Evolutionary conservation across 306 rosid genomes (phyloP).

Genomic region (Fragaria iinumae): DNA sequence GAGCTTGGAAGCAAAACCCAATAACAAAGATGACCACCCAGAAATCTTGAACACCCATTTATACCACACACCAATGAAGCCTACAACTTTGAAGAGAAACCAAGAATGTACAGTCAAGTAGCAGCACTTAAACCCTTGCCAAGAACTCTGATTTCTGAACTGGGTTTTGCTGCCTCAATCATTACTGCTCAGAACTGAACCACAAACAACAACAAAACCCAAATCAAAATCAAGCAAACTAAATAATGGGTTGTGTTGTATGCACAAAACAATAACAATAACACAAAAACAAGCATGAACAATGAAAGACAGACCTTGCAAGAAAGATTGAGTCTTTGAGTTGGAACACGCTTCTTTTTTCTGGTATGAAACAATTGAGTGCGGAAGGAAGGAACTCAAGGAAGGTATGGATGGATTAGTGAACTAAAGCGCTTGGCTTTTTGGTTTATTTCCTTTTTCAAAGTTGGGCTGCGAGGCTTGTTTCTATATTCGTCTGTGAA

Average conservation of each 20-base stretch:
- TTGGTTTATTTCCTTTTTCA: not conserved
- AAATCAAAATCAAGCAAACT: not conserved
- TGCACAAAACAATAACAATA: not conserved
- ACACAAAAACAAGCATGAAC: not conserved
- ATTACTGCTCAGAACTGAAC: slow-evolving; percentile 3
- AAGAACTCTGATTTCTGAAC: slow-evolving; percentile 15
- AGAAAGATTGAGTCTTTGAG: not conserved
- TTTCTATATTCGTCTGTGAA: not conserved
- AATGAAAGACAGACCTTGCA: not conserved
- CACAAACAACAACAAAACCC: not conserved
- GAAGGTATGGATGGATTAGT: not conserved
- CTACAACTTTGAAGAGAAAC: not conserved
- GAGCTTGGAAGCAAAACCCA: slow-evolving; percentile 25
- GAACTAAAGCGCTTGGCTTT: not conserved
- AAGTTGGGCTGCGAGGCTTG: not conserved
- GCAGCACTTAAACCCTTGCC: slow-evolving; percentile 17
- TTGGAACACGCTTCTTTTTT: not conserved
- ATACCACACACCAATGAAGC: not conserved
- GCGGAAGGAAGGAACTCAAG: not conserved
- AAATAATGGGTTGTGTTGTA: slow-evolving; percentile 5
- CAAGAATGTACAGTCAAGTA: slow-evolving; percentile 19
- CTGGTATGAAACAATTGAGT: not conserved
- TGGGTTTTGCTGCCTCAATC: slow-evolving; percentile 2
- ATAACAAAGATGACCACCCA: slow-evolving; percentile 26
- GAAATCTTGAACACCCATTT: slow-evolving; percentile 30